Conservation (phyloP, 2,329 filamentous ascomycete species). For the Epichloe aotearoae region DNA sequence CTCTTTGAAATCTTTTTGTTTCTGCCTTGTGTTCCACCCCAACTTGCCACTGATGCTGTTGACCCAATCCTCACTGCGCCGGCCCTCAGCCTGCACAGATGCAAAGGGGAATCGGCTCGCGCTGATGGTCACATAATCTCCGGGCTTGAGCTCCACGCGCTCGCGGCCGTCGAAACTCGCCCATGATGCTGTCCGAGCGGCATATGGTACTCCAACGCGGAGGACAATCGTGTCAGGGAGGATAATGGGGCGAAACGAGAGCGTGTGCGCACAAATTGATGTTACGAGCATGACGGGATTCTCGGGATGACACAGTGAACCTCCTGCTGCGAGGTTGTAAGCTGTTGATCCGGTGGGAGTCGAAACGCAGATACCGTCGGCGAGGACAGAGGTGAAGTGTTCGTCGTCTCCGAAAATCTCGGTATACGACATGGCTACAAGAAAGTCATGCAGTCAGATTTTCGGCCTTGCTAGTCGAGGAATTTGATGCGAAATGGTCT, state of each 20-base stretch:
- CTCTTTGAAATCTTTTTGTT: conserved; percentile 50
- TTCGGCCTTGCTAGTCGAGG: too few species aligned
- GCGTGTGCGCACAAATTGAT: conserved; percentile 85
- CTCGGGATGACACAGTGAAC: conserved; percentile 86
- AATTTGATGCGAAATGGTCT: too few species aligned
- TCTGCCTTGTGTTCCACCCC: conserved; percentile 69
- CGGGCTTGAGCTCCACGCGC: conserved; percentile 62
- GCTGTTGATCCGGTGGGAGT: conserved; percentile 92
- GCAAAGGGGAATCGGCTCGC: conserved; percentile 73
- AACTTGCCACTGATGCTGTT: conserved; percentile 68
- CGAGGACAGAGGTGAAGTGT: conserved; percentile 86
- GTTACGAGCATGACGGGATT: conserved; percentile 94
- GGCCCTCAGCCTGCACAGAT: conserved; percentile 55
- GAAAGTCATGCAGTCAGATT: not conserved
- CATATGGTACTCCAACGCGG: conserved; percentile 85
- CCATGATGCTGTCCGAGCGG: conserved; percentile 81
- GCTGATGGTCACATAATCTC: conserved; percentile 76
- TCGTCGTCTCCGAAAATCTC: conserved; percentile 93
- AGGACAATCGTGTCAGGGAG: conserved; percentile 92
- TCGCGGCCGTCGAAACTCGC: conserved; percentile 96
- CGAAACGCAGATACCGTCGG: conserved; percentile 85
- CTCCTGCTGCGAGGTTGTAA: conserved; percentile 92
- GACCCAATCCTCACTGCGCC: conserved; percentile 66
- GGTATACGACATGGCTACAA: conserved; percentile 70
- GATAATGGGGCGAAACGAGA: conserved; percentile 94